Evolutionary conservation across 371 early-diverging fungal species (phyloP).

Genomic region (Lichtheimia hyalospora): DNA sequence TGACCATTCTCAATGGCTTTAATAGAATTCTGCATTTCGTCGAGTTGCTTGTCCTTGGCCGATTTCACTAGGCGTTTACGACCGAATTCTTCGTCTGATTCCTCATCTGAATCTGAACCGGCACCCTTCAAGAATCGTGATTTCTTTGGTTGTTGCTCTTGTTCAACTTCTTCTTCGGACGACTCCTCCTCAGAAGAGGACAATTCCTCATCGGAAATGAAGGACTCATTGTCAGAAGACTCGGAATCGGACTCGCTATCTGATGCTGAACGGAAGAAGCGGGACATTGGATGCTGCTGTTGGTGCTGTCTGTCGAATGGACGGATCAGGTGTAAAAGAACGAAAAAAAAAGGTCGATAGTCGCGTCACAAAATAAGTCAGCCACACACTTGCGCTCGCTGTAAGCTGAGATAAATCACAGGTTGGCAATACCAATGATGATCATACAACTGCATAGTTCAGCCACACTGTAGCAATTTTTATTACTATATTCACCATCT

Average conservation of each 20-base stretch:
- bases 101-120: constrained; percentile 57
- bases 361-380: background rate
- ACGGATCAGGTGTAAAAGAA: background rate
- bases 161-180: constrained; percentile 37
- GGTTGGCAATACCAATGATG: too few species aligned
- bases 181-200: constrained; percentile 49
- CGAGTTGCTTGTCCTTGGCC: constrained; percentile 85
- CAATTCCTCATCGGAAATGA: constrained; percentile 55
- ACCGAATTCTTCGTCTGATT: constrained; percentile 69
- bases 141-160: constrained; percentile 37
- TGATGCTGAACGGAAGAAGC: constrained; percentile 63
- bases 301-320: background rate
- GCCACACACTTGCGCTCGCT: too few species aligned
- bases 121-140: constrained; percentile 48
- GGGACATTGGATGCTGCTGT: constrained; percentile 34
- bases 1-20: constrained; percentile 71
- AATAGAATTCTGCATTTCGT: constrained; percentile 62
- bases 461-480: too few species aligned
- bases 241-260: constrained; percentile 59
- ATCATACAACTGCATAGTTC: too few species aligned
- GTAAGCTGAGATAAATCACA: too few species aligned
- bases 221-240: constrained; percentile 61
- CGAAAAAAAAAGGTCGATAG: background rate
- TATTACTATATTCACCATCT: too few species aligned
- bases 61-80: constrained; percentile 76